phyloP scores from a whole-genome alignment of 768 basidiomycete species.

The Xerocomellus amylosporus region DNA sequence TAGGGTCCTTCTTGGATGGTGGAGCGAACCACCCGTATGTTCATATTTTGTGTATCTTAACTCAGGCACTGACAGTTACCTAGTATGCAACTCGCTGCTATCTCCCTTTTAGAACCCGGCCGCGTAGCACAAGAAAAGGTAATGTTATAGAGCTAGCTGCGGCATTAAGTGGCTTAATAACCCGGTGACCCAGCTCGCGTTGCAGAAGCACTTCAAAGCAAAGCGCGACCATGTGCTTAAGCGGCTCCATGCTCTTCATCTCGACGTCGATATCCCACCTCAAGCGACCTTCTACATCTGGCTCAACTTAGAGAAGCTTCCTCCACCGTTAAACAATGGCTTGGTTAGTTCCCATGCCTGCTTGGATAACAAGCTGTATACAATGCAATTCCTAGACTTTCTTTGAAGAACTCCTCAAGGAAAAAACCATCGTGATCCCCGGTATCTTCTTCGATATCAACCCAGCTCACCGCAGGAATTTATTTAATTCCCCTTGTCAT shows the following conservation, averaged over 20 bases:
- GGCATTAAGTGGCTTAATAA: neutral
- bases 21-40: slow-evolving; percentile 90
- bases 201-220: slow-evolving; percentile 86
- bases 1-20: slow-evolving; percentile 88
- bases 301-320: slow-evolving; percentile 80
- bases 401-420: slow-evolving; percentile 92
- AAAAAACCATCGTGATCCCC: slow-evolving; percentile 86
- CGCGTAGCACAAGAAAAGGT: slow-evolving; percentile 71
- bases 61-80: neutral
- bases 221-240: slow-evolving; percentile 89
- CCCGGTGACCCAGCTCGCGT: slow-evolving; percentile 49
- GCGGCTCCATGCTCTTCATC: slow-evolving; percentile 73
- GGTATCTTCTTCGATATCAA: slow-evolving; percentile 86
- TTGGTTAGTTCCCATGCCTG: slow-evolving; percentile 46
- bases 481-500: slow-evolving; percentile 89
- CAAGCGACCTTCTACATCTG: slow-evolving; percentile 91
- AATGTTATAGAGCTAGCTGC: neutral
- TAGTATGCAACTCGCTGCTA: slow-evolving; percentile 84
- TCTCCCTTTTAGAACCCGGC: slow-evolving; percentile 73
- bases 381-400: slow-evolving; percentile 55
- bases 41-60: neutral
- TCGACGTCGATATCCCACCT: slow-evolving; percentile 76
- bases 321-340: slow-evolving; percentile 83
- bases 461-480: slow-evolving; percentile 78
- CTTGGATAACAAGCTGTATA: neutral